Base-by-base conservation (phyloP, 129 eudicot genomes). In the Lonicera japonica region DNA sequence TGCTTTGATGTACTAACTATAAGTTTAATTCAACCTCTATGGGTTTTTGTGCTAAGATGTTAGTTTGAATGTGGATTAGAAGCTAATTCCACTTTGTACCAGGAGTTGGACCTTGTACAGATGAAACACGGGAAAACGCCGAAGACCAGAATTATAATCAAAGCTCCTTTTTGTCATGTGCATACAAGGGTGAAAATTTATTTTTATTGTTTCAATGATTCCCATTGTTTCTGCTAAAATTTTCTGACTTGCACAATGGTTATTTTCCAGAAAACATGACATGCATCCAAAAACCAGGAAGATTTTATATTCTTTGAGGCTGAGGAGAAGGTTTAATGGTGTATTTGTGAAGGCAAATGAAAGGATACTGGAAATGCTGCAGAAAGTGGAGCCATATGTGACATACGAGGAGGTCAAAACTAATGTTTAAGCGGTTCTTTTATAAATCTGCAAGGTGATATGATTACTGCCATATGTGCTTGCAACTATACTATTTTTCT, bases 331-430 rank as follows among this genome's bases (percentile, higher is more conserved):
- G n/a, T 84, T 77, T 62, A 84, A 60, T 52, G 97, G 95, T 46
- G 90, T 91, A 58, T 91, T 91, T 71, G 80, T 91, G 21, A 84
- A 84, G 79, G 95, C 88, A 15, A 87, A 73, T 64, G 86, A 71
- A 22, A 72, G 83, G 41, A 59, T 75, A 14, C 29, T 91, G 79
- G 82, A 75, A 62, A 66, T 77, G 67, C 67, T 91, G 80, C 82
- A 78, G 51, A 82, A 80, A 70, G 82, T 91, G 69, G 96, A 91
- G 77, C 98, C 98, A 6, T 91, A 69, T 57, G 87, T 91, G 21
- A 84, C 98, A 45, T 91, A 84, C 20, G 98, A 96, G 96, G 87
- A 76, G 41, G 88, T 29, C 56, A 21, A n/a, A 36, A 24, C 45
- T n/a, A 50, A 56, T 14, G 22, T 70, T 6, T 53, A 21, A 14